Percentiles rank a stretch among this genome's conserved stretches.
Conservation (phyloP, 2,329 filamentous ascomycete species). For the Exophiala lecanii-corni region DNA sequence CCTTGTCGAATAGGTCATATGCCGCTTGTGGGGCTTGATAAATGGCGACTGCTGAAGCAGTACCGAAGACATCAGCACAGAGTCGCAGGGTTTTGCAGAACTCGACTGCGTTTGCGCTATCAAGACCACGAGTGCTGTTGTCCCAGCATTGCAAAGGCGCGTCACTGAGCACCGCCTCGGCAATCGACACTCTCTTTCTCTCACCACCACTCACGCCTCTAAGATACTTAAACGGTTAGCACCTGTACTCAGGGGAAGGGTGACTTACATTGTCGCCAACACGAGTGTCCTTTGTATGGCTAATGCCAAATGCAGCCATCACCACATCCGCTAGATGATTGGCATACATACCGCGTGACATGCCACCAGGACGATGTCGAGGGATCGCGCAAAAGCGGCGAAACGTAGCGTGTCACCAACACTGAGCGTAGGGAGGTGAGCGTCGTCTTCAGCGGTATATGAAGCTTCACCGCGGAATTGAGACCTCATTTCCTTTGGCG, state of each 20-base stretch:
- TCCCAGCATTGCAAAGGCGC: slow-evolving; percentile 43
- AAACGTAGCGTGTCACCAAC: slow-evolving; percentile 71
- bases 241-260: no score
- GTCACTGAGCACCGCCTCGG: slow-evolving; percentile 46
- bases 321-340: slow-evolving; percentile 40
- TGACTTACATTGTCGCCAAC: slow-evolving; percentile 42
- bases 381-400: slow-evolving; percentile 52
- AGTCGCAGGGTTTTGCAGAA: slow-evolving; percentile 52
- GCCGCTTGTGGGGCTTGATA: slow-evolving; percentile 51
- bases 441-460: slow-evolving; percentile 79
- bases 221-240: slow-evolving; percentile 52
- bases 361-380: slow-evolving; percentile 30
- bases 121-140: slow-evolving; percentile 49
- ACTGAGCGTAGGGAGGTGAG: slow-evolving; percentile 71
- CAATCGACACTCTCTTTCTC: slow-evolving; percentile 57
- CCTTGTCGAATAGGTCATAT: slow-evolving; percentile 67
- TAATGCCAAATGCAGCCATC: slow-evolving; percentile 43
- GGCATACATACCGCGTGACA: slow-evolving; percentile 42
- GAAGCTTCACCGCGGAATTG: slow-evolving; percentile 79
- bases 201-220: slow-evolving; percentile 59
- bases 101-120: slow-evolving; percentile 54
- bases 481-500: slow-evolving; percentile 67
- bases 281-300: slow-evolving; percentile 49
- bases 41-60: slow-evolving; percentile 51
- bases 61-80: slow-evolving; percentile 46